phyloP scores from a whole-genome alignment of 352 stramenopile species.

The Pythium guiyangense region DNA sequence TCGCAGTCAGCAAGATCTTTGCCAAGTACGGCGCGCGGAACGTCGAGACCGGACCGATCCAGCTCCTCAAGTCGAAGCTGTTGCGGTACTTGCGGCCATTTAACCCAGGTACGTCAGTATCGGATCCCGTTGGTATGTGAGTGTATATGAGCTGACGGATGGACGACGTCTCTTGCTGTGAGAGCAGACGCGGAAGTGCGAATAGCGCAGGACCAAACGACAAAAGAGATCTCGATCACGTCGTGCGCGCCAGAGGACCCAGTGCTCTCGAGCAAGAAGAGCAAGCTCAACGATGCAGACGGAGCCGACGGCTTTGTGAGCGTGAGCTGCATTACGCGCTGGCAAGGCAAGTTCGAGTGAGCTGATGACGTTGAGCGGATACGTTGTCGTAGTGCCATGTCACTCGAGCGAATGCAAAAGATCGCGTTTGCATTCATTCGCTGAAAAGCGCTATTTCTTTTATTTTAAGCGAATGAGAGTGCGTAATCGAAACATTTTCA shows the following conservation, averaged over 20 bases:
- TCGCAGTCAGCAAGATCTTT: constrained; percentile 63
- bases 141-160: too few species aligned
- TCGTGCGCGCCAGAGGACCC: constrained; percentile 31
- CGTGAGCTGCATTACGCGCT: constrained; percentile 56
- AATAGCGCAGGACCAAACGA: constrained; percentile 43
- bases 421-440: too few species aligned
- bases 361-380: neutral
- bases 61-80: constrained; percentile 81
- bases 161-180: neutral
- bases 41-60: constrained; percentile 72
- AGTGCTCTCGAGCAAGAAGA: neutral
- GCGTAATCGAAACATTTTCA: too few species aligned
- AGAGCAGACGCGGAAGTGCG: constrained; percentile 55
- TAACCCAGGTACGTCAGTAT: constrained; percentile 62
- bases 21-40: constrained; percentile 86
- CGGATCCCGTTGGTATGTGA: too few species aligned
- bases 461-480: too few species aligned
- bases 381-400: too few species aligned
- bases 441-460: too few species aligned
- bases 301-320: constrained; percentile 24
- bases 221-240: constrained; percentile 63
- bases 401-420: too few species aligned
- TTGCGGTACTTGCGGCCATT: constrained; percentile 69
- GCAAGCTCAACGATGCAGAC: constrained; percentile 1
- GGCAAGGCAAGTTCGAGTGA: constrained; percentile 66